These are phyloP conservation scores for Cenchrus fungigraminus DNA, from an alignment of 176 grass and related monocot species.

Conservation along the genomic window DNA sequence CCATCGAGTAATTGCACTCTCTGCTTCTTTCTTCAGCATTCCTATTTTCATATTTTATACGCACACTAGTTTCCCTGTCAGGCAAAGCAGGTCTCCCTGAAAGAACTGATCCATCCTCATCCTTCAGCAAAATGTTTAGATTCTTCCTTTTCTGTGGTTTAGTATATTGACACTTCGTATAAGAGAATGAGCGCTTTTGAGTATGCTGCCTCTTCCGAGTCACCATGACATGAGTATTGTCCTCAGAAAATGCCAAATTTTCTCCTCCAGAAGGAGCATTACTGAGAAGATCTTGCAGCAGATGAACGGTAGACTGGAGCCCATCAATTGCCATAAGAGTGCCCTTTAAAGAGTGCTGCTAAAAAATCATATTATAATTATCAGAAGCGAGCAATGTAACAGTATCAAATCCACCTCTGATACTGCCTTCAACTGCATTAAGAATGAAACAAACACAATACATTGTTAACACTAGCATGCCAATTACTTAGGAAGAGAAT, in stretches of 20 bases:
- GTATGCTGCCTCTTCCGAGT: constrained; percentile 43
- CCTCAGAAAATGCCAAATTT: constrained; percentile 43
- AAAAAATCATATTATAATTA: constrained; percentile 34
- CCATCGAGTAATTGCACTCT: constrained; percentile 29
- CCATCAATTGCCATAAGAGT: constrained; percentile 65
- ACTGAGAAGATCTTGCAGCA: constrained; percentile 61
- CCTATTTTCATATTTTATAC: constrained; percentile 19
- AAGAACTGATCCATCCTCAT: constrained; percentile 36
- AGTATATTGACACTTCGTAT: constrained; percentile 24
- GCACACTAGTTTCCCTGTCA: constrained; percentile 8
- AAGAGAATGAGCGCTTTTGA: constrained; percentile 47
- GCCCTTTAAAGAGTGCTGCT: constrained; percentile 54
- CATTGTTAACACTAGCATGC: constrained; percentile 23
- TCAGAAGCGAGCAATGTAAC: constrained; percentile 58
- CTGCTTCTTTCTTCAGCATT: constrained; percentile 10
- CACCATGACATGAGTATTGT: constrained; percentile 21
- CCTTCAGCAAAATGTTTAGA: constrained; percentile 51
- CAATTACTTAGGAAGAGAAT: background rate
- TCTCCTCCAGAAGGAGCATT: constrained; percentile 51
- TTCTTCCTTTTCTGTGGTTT: constrained; percentile 56
- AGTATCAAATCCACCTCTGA: constrained; percentile 55
- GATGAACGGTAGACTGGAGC: constrained; percentile 58
- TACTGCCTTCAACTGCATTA: constrained; percentile 53
- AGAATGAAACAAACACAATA: constrained; percentile 39
- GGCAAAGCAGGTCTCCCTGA: background rate